A percentile compares a stretch with the other conserved stretches of the same genome.
Evolutionary conservation across 306 rosid genomes (phyloP).

Genomic region (Cicer bijugum): DNA sequence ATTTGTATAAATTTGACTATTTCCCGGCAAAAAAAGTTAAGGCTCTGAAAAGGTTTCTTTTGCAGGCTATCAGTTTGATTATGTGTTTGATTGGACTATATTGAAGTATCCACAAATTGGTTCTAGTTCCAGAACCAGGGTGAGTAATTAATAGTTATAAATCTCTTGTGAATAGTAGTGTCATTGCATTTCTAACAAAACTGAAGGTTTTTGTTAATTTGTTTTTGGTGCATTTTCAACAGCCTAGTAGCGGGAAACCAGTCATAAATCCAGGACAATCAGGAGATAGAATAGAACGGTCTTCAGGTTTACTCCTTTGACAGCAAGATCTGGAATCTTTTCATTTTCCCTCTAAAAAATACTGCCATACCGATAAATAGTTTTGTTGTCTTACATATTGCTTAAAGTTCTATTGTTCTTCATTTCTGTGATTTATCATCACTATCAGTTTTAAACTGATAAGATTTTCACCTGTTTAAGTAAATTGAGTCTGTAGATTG

Average conservation of each 20-base stretch:
- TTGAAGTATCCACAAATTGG: constrained; percentile 94
- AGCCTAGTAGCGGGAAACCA: constrained; percentile 78
- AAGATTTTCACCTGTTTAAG: constrained; percentile 13
- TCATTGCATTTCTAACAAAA: constrained; percentile 36
- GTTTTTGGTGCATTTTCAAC: constrained; percentile 44
- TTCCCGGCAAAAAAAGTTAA: constrained; percentile 24
- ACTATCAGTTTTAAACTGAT: constrained; percentile 18
- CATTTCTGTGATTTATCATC: constrained; percentile 22
- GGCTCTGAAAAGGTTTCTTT: constrained; percentile 40
- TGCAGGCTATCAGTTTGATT: constrained; percentile 96
- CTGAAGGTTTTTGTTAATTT: constrained; percentile 38
- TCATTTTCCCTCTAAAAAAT: constrained; percentile 15
- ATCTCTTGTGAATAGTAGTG: constrained; percentile 39
- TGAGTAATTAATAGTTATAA: constrained; percentile 49
- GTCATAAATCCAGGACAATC: constrained; percentile 68
- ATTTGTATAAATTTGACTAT: constrained; percentile 21
- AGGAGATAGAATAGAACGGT: constrained; percentile 69
- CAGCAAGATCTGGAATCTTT: constrained; percentile 41
- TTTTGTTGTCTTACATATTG: constrained; percentile 19
- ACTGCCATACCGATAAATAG: constrained; percentile 19
- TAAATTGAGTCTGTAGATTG: background rate
- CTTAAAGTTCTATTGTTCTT: constrained; percentile 14
- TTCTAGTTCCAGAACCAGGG: constrained; percentile 85
- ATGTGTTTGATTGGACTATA: constrained; percentile 95
- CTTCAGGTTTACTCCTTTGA: constrained; percentile 66